A percentile compares a stretch with the other conserved stretches of the same genome.
These are phyloP conservation scores for Epichloe elymi DNA, from an alignment of 2,329 filamentous ascomycete species.

Conservation along the genomic window DNA sequence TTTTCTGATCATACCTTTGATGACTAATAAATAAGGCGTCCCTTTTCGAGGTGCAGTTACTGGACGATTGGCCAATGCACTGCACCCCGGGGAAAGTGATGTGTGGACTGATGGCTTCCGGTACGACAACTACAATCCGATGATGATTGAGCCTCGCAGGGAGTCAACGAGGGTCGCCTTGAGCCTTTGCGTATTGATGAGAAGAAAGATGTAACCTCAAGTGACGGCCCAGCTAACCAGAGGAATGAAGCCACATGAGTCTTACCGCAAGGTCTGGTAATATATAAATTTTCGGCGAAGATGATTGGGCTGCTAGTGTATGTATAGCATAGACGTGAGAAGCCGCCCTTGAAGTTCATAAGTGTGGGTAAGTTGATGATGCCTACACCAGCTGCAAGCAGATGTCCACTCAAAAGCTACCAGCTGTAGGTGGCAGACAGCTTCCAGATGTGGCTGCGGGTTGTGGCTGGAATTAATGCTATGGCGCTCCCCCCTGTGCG, in stretches of 20 bases:
- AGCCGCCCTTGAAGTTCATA: neutral
- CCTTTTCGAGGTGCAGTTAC: slow-evolving; percentile 9
- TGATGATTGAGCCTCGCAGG: neutral
- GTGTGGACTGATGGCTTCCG: neutral
- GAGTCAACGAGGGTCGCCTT: neutral
- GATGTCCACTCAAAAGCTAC: neutral
- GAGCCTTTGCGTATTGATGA: neutral
- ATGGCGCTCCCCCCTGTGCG: neutral
- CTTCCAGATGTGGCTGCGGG: neutral
- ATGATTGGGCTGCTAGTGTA: neutral
- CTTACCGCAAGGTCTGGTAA: neutral
- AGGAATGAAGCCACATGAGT: neutral
- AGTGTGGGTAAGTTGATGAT: neutral
- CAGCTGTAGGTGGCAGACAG: neutral
- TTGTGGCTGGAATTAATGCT: neutral
- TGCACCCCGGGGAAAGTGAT: slow-evolving; percentile 6
- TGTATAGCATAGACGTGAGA: neutral
- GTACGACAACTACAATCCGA: neutral
- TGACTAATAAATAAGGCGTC: neutral
- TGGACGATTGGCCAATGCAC: slow-evolving; percentile 7
- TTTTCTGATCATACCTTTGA: slow-evolving; percentile 4
- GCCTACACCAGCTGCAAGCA: neutral
- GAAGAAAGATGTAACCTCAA: too few species aligned
- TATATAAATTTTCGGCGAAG: neutral
- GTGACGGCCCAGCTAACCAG: too few species aligned